phyloP scores from a whole-genome alignment of 352 stramenopile species.

The Globisporangium polare region DNA sequence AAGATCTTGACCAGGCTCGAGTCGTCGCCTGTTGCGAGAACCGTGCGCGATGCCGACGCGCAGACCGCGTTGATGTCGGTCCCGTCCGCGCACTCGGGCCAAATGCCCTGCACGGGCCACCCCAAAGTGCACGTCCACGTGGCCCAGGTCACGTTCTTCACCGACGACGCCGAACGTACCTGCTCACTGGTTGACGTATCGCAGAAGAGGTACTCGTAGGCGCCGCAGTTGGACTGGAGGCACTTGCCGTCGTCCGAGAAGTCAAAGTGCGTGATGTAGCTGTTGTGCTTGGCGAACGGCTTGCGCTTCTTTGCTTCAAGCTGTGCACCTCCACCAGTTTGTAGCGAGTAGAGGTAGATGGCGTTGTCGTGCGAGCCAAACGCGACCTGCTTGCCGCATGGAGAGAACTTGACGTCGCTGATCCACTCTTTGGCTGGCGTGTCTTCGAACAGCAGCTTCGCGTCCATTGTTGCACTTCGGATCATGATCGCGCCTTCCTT shows the following conservation, averaged over 20 bases:
- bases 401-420: constrained; percentile 77
- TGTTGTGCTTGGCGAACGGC: constrained; percentile 78
- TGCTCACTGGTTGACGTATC: constrained; percentile 76
- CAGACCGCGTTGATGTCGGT: constrained; percentile 84
- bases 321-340: not conserved
- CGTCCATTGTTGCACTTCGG: constrained; percentile 21
- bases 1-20: constrained; percentile 83
- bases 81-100: constrained; percentile 72
- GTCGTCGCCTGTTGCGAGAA: constrained; percentile 83
- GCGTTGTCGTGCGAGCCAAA: constrained; percentile 74
- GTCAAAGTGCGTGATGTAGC: constrained; percentile 82
- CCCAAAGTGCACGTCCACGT: constrained; percentile 88
- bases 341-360: constrained; percentile 60
- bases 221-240: constrained; percentile 78
- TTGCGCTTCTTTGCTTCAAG: constrained; percentile 52
- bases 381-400: constrained; percentile 35
- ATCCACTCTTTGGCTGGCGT: constrained; percentile 67
- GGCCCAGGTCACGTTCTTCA: constrained; percentile 82
- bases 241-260: constrained; percentile 70
- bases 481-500: constrained; percentile 52
- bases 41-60: constrained; percentile 54
- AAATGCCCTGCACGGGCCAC: constrained; percentile 92
- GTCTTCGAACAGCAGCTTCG: constrained; percentile 50
- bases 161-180: constrained; percentile 71
- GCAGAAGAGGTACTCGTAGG: constrained; percentile 91